A percentile compares a stretch with the other conserved stretches of the same genome.
These are phyloP conservation scores for Carex sylvatica DNA, from an alignment of 202 grass and related monocot genomes.

Conservation along the genomic window DNA sequence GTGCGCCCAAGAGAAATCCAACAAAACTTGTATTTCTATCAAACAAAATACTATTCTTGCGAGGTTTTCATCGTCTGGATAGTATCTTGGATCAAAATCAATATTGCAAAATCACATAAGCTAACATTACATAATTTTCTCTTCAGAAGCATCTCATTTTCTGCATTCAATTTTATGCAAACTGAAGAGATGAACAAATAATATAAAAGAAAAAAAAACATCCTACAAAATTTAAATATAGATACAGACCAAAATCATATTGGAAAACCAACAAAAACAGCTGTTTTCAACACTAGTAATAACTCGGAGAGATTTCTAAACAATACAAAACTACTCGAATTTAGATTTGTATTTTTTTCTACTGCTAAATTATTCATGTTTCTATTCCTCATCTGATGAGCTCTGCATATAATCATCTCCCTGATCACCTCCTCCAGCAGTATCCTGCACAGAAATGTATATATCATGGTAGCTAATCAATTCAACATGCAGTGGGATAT, in stretches of 20 bases:
- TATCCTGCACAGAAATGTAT: constrained; percentile 35
- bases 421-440: constrained; percentile 20
- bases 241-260: constrained; percentile 10
- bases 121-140: not conserved
- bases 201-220: not conserved
- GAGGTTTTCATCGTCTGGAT: not conserved
- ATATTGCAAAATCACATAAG: no score
- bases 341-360: not conserved
- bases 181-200: constrained; percentile 4
- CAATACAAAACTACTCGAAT: constrained; percentile 16
- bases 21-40: not conserved
- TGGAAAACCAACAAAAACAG: not conserved
- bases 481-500: not conserved
- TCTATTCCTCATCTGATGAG: constrained; percentile 70
- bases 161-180: not conserved
- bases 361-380: not conserved
- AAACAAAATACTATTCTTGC: not conserved
- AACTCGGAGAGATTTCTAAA: not conserved
- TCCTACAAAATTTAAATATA: constrained; percentile 32
- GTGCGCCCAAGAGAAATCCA: not conserved
- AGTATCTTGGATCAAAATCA: not conserved
- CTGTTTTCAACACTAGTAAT: not conserved
- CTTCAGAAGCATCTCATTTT: not conserved
- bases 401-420: constrained; percentile 33
- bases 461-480: not conserved